phyloP scores from a whole-genome alignment of 2,329 filamentous ascomycete species.

The Venturia asperata region DNA sequence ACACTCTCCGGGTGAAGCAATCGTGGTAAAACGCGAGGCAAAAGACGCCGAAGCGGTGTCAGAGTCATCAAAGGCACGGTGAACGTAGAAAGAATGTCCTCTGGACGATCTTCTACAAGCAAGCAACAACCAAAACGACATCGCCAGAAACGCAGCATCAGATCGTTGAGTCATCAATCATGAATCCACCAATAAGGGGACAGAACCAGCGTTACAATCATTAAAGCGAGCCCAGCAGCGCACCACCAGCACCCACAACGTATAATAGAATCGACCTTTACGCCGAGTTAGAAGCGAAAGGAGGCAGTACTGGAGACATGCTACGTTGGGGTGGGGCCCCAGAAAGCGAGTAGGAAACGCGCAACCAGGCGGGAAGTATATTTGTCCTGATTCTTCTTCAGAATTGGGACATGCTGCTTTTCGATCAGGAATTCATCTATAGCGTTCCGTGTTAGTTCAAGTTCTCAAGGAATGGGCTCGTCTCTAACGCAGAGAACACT shows the following conservation, averaged over 20 bases:
- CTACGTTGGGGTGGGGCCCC: slow-evolving; percentile 14
- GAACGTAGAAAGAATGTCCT: background rate
- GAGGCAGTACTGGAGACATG: background rate
- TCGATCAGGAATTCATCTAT: slow-evolving; percentile 35
- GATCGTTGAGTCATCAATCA: slow-evolving; percentile 1
- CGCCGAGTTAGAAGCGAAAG: background rate
- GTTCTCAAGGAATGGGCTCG: no score
- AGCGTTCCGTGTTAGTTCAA: background rate
- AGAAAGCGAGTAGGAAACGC: slow-evolving; percentile 31
- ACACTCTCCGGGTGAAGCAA: background rate
- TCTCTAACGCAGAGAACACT: slow-evolving; percentile 22
- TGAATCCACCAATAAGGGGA: background rate
- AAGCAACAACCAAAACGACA: background rate
- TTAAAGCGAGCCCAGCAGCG: slow-evolving; percentile 3
- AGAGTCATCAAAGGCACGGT: background rate
- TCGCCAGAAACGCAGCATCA: background rate
- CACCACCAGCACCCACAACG: slow-evolving; percentile 1
- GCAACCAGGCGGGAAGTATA: slow-evolving; percentile 39
- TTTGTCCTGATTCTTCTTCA: slow-evolving; percentile 32
- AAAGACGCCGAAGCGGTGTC: background rate
- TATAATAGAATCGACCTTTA: background rate
- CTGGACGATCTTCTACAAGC: background rate
- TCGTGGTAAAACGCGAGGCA: background rate
- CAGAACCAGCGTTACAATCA: background rate
- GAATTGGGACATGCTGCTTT: slow-evolving; percentile 34